These are phyloP conservation scores for Amoebophrya sp. DNA, from an alignment of 169 alveolate species.

Conservation along the genomic window DNA sequence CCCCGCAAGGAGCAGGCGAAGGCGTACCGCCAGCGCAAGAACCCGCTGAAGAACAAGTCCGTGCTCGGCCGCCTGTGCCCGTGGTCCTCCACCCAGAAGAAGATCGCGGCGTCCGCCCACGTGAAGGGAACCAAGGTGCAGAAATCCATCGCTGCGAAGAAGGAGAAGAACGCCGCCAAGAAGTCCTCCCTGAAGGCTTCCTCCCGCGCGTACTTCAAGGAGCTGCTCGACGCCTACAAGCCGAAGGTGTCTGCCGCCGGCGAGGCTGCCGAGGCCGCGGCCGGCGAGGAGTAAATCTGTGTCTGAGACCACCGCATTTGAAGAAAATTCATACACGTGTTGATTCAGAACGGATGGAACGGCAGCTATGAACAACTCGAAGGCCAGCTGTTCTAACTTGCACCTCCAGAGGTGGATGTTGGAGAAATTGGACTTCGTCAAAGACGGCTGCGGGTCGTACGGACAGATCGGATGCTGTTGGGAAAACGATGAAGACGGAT, in stretches of 20 bases:
- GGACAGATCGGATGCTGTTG: too few relatives aligned
- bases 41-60: slow-evolving; percentile 29
- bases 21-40: slow-evolving; percentile 32
- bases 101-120: slow-evolving; percentile 12
- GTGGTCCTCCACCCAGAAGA: neutral
- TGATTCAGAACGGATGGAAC: too few relatives aligned
- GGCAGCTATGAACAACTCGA: too few relatives aligned
- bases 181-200: neutral
- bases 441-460: too few relatives aligned
- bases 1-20: slow-evolving; percentile 36
- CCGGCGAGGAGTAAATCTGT: too few relatives aligned
- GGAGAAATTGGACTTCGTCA: too few relatives aligned
- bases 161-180: slow-evolving; percentile 5
- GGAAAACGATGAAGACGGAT: too few relatives aligned
- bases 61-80: slow-evolving; percentile 13
- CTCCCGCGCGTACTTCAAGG: slow-evolving; percentile 4
- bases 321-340: too few relatives aligned
- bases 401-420: too few relatives aligned
- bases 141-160: slow-evolving; percentile 8
- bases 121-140: slow-evolving; percentile 14
- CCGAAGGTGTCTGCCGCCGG: neutral
- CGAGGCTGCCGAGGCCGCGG: slow-evolving; percentile 17
- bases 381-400: too few relatives aligned
- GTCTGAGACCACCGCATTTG: too few relatives aligned
- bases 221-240: slow-evolving; percentile 9